Evolutionary conservation across 2,329 filamentous ascomycete genomes (phyloP).

Genomic region (Fusarium euwallaceae): DNA sequence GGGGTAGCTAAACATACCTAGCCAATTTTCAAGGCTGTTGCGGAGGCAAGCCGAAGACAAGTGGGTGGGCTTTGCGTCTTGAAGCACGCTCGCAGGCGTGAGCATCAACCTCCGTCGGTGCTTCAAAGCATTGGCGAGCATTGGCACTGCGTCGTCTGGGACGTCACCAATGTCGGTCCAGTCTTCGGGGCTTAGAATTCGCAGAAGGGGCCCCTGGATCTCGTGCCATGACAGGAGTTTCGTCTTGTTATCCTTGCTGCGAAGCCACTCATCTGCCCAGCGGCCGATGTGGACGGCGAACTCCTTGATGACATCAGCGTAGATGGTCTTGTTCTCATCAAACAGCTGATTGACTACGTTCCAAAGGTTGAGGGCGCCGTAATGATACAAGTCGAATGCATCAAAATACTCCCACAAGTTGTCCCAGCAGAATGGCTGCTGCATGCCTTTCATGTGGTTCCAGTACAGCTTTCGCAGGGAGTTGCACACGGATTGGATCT

Average conservation of each 20-base stretch:
- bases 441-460: conserved; percentile 53
- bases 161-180: conserved; percentile 48
- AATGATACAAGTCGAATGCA: conserved; percentile 59
- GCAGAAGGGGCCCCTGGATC: conserved; percentile 44
- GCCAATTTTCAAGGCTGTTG: conserved; percentile 52
- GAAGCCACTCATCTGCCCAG: conserved; percentile 56
- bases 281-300: conserved; percentile 48
- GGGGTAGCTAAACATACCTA: conserved; percentile 46
- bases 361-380: conserved; percentile 64
- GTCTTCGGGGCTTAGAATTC: conserved; percentile 46
- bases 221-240: conserved; percentile 51
- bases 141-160: conserved; percentile 45
- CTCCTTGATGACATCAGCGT: conserved; percentile 42
- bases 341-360: conserved; percentile 58
- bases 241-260: conserved; percentile 44
- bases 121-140: conserved; percentile 51
- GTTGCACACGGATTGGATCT: conserved; percentile 57
- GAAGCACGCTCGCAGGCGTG: conserved; percentile 15
- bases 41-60: conserved; percentile 45
- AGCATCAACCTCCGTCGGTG: conserved; percentile 49
- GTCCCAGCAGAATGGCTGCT: conserved; percentile 50
- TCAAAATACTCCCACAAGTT: conserved; percentile 65
- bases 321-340: conserved; percentile 56
- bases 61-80: conserved; percentile 40
- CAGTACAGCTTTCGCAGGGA: conserved; percentile 54